phyloP scores from a whole-genome alignment of 140 eudicot genomes.

The Senecio squalidus region DNA sequence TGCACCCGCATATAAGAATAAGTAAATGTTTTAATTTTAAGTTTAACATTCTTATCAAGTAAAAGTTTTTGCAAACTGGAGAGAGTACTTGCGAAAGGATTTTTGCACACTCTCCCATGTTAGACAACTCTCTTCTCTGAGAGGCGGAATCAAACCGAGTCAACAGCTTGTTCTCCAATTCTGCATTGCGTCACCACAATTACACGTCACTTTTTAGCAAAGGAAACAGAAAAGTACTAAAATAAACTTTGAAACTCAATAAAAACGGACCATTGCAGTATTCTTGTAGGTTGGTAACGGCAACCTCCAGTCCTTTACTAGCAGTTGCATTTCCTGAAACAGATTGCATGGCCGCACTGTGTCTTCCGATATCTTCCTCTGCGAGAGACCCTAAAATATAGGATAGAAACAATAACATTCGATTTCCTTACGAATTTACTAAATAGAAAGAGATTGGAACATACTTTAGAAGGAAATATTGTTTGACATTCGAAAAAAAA shows the following conservation, averaged over 20 bases:
- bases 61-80: conserved; percentile 3
- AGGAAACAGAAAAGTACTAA: background rate
- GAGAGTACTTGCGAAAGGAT: conserved; percentile 71
- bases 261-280: conserved; percentile 66
- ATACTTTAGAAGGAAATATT: background rate
- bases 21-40: no score
- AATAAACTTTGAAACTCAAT: conserved; percentile 2
- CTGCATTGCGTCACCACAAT: conserved; percentile 27
- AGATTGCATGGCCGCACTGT: conserved; percentile 42
- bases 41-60: background rate
- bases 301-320: conserved; percentile 85
- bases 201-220: conserved; percentile 3
- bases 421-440: conserved; percentile 3
- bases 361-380: conserved; percentile 84
- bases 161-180: conserved; percentile 77
- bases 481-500: background rate
- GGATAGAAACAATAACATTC: background rate
- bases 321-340: conserved; percentile 62
- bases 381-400: conserved; percentile 61
- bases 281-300: conserved; percentile 81
- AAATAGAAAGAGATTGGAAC: conserved; percentile 1
- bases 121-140: conserved; percentile 69
- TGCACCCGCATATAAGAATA: conserved; percentile 32
- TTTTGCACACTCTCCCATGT: conserved; percentile 86
- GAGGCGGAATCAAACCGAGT: conserved; percentile 71